Conservation (phyloP, 2,329 filamentous ascomycete species). For the Diaporthe aspalathi region DNA sequence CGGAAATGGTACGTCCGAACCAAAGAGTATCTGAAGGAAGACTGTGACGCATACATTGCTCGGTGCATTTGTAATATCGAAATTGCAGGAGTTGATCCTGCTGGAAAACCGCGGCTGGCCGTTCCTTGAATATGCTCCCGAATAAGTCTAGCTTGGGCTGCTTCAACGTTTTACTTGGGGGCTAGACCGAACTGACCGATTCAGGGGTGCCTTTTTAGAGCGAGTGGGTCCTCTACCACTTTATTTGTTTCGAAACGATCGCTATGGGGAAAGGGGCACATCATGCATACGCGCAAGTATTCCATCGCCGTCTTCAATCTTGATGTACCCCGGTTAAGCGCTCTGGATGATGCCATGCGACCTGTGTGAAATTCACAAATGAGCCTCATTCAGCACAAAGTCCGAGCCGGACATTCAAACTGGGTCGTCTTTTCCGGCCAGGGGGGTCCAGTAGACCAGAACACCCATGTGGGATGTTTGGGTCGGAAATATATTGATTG, state of each 20-base stretch:
- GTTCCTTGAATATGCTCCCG: conserved; percentile 13
- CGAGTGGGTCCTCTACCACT: conserved; percentile 21
- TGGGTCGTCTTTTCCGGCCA: conserved; percentile 20
- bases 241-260: conserved; percentile 37
- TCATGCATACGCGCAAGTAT: neutral
- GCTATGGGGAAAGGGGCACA: conserved; percentile 23
- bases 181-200: neutral
- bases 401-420: conserved; percentile 16
- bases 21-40: too few relatives aligned
- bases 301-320: conserved; percentile 17
- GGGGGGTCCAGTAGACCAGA: conserved; percentile 15
- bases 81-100: conserved; percentile 8
- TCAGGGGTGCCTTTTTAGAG: conserved; percentile 15
- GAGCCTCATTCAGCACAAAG: neutral
- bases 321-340: conserved; percentile 23
- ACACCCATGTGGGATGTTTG: conserved; percentile 10
- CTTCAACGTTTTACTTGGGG: conserved; percentile 9
- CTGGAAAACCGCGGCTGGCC: conserved; percentile 18
- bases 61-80: neutral
- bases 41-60: too few relatives aligned
- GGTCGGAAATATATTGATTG: conserved; percentile 29
- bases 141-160: conserved; percentile 25
- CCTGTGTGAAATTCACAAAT: neutral
- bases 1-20: too few relatives aligned
- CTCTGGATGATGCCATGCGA: conserved; percentile 22